Evolutionary conservation across 1,284 basidiomycete genomes (phyloP).

Genomic region (Phaffia rhodozyma): DNA sequence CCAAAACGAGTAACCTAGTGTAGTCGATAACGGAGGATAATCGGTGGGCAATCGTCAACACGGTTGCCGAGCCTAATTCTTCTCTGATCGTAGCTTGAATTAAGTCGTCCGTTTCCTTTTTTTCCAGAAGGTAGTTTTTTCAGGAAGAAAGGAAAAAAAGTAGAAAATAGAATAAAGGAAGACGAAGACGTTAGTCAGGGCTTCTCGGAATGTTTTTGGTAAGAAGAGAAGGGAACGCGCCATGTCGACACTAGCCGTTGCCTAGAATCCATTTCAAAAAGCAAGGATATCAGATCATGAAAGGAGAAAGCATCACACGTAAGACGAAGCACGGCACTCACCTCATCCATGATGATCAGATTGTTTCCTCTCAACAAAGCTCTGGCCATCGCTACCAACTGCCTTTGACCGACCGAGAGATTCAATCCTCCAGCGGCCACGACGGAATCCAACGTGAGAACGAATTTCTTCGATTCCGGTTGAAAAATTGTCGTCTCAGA

Average conservation of each 20-base stretch:
- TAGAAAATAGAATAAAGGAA: neutral
- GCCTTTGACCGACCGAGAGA: constrained; percentile 72
- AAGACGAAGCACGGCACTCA: constrained; percentile 48
- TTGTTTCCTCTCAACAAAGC: constrained; percentile 57
- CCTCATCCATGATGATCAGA: constrained; percentile 38
- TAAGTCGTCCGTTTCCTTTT: constrained; percentile 61
- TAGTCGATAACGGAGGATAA: constrained; percentile 57
- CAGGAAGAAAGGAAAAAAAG: neutral
- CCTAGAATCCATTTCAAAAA: constrained; percentile 25
- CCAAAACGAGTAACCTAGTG: constrained; percentile 66
- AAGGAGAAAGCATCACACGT: neutral
- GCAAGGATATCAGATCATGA: neutral
- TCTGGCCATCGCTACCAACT: constrained; percentile 56
- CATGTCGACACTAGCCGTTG: constrained; percentile 42
- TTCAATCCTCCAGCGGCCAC: constrained; percentile 56
- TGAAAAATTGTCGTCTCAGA: neutral
- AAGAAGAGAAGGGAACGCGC: too few relatives aligned
- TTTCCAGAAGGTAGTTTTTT: constrained; percentile 30
- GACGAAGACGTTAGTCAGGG: neutral
- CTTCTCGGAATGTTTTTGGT: too few relatives aligned
- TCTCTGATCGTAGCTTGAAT: constrained; percentile 70
- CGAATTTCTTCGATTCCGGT: too few relatives aligned
- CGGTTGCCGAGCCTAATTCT: constrained; percentile 43
- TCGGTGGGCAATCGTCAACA: constrained; percentile 49
- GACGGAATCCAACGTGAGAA: neutral